phyloP scores from a whole-genome alignment of 495 filamentous ascomycete genomes.

The Acidiella bohemica region DNA sequence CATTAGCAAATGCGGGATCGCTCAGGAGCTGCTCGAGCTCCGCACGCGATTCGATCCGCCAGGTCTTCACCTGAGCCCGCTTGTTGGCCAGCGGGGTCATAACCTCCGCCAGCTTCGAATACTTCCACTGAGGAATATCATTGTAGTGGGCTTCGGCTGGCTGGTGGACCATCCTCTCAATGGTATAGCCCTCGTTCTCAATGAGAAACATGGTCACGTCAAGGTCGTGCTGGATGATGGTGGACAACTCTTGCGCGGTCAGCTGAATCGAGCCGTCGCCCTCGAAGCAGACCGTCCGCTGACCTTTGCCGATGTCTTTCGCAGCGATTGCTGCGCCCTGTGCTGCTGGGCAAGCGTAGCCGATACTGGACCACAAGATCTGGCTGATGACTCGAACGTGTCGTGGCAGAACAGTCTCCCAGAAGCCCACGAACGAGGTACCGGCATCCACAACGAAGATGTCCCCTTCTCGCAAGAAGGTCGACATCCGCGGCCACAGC shows the following conservation, averaged over 20 bases:
- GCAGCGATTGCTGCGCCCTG: constrained; percentile 38
- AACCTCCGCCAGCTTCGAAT: constrained; percentile 31
- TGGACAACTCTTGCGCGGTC: constrained; percentile 72
- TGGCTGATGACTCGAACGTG: constrained; percentile 66
- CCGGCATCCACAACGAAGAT: constrained; percentile 82
- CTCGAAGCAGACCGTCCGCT: constrained; percentile 55
- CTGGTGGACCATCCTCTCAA: constrained; percentile 26
- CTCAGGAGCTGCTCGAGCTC: constrained; percentile 29
- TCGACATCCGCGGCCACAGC: constrained; percentile 71
- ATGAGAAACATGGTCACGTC: constrained; percentile 52
- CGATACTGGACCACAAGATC: constrained; percentile 37
- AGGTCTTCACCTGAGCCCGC: constrained; percentile 10
- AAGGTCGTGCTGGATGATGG: constrained; percentile 67
- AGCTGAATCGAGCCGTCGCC: constrained; percentile 79
- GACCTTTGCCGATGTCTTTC: constrained; percentile 22
- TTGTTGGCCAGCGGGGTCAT: constrained; percentile 30
- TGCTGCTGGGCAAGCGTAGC: constrained; percentile 24
- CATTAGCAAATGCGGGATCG: constrained; percentile 25
- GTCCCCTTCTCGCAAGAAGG: constrained; percentile 63
- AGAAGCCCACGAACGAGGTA: constrained; percentile 80
- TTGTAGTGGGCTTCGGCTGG: constrained; percentile 67
- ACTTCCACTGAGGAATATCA: constrained; percentile 62
- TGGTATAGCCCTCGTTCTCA: constrained; percentile 33
- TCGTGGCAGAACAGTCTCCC: constrained; percentile 70
- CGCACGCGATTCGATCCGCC: constrained; percentile 23